These are phyloP conservation scores for Entomortierella beljakovae DNA, from an alignment of 192 early-diverging fungal species.

Conservation along the genomic window DNA sequence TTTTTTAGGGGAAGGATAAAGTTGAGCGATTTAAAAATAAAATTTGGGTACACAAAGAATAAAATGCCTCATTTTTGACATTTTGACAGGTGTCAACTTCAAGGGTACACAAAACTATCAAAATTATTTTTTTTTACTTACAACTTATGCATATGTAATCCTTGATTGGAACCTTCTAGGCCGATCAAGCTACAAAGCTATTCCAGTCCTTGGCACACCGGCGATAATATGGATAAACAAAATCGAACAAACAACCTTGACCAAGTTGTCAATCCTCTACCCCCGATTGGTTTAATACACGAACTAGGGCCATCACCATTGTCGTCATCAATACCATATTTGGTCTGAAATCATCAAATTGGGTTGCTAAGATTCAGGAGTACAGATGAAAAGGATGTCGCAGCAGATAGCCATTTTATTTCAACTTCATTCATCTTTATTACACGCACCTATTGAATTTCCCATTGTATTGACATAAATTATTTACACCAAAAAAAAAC, in stretches of 20 bases:
- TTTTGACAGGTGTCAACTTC: constrained; percentile 13
- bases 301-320: neutral
- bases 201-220: constrained; percentile 54
- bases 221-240: constrained; percentile 14
- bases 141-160: neutral
- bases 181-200: constrained; percentile 45
- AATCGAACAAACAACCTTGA: neutral
- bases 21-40: neutral
- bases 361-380: neutral
- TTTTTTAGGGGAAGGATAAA: neutral
- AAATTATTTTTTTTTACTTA: neutral
- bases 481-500: too few relatives aligned
- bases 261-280: neutral
- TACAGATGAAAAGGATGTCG: neutral
- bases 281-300: neutral
- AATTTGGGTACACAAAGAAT: neutral
- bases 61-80: constrained; percentile 44
- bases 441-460: neutral
- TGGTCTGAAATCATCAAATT: neutral
- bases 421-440: neutral
- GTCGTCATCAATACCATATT: neutral
- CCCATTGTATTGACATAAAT: neutral
- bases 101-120: neutral
- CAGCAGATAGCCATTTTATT: neutral
- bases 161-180: constrained; percentile 14